Evolutionary conservation across 2,329 filamentous ascomycete species (phyloP).

Genomic region (Colletotrichum sp.): DNA sequence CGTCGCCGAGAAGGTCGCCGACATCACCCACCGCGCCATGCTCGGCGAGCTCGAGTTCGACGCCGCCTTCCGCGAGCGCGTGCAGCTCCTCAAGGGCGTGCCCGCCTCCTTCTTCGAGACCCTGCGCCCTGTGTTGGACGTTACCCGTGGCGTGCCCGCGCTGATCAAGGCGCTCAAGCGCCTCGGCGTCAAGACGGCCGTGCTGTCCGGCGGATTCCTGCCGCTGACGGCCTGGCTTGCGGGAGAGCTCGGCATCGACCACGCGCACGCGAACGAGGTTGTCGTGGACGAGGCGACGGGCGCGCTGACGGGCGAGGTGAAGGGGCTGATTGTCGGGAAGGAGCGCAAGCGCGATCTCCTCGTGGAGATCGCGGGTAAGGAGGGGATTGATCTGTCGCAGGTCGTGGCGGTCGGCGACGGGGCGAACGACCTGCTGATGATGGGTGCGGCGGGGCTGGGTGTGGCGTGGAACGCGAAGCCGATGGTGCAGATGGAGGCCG

Average conservation of each 20-base stretch:
- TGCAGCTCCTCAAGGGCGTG: slow-evolving; percentile 81
- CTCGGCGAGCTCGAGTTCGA: slow-evolving; percentile 94
- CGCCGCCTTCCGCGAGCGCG: slow-evolving; percentile 79
- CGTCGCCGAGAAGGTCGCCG: slow-evolving; percentile 80
- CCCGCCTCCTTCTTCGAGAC: slow-evolving; percentile 79
- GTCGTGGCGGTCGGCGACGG: slow-evolving; percentile 81
- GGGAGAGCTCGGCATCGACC: slow-evolving; percentile 79
- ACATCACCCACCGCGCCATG: slow-evolving; percentile 94
- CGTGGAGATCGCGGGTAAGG: slow-evolving; percentile 71
- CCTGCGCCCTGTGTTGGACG: slow-evolving; percentile 75
- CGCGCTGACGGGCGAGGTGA: slow-evolving; percentile 73
- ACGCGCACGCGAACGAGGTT: slow-evolving; percentile 88
- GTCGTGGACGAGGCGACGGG: slow-evolving; percentile 60
- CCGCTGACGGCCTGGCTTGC: slow-evolving; percentile 90
- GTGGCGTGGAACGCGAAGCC: slow-evolving; percentile 88
- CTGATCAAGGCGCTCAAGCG: slow-evolving; percentile 77
- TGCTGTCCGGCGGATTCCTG: slow-evolving; percentile 90
- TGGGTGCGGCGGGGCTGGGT: slow-evolving; percentile 75
- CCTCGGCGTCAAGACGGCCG: slow-evolving; percentile 85
- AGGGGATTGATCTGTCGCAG: slow-evolving; percentile 69
- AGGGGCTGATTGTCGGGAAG: slow-evolving; percentile 76
- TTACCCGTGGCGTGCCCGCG: slow-evolving; percentile 81
- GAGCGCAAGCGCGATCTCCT: slow-evolving; percentile 77
- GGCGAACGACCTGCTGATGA: slow-evolving; percentile 84
- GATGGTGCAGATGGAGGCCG: slow-evolving; percentile 78